phyloP scores from a whole-genome alignment of 768 basidiomycete genomes.

The Pleurotus citrinopileatus region DNA sequence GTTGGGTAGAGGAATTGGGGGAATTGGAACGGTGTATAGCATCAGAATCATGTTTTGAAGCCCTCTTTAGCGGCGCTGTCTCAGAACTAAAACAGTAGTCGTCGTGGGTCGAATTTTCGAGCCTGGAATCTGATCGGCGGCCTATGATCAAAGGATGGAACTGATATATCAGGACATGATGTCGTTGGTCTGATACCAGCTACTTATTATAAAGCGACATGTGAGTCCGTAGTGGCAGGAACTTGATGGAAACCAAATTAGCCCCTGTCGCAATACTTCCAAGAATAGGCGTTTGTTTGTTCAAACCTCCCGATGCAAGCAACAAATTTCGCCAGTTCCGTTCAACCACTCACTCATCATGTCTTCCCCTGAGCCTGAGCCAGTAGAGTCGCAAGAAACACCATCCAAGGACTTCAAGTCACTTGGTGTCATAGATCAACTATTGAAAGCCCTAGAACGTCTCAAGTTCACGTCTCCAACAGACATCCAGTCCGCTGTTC shows the following conservation, averaged over 20 bases:
- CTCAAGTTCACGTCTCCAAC: constrained; percentile 85
- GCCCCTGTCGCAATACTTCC: neutral
- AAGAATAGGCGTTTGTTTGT: neutral
- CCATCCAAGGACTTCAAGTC: constrained; percentile 63
- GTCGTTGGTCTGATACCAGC: no score
- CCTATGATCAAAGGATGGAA: no score
- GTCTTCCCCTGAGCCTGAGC: constrained; percentile 5
- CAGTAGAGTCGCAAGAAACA: constrained; percentile 30
- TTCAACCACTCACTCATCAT: neutral
- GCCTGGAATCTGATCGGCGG: no score
- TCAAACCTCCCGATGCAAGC: neutral
- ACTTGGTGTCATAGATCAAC: constrained; percentile 85
- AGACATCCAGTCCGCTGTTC: constrained; percentile 80
- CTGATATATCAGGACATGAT: no score
- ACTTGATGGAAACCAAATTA: neutral
- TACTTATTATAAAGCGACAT: no score
- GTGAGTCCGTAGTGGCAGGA: no score
- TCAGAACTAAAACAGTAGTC: no score
- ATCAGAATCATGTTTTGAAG: neutral
- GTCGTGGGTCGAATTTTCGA: no score
- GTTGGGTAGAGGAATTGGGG: neutral
- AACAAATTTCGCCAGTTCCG: neutral
- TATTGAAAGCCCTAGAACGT: constrained; percentile 81
- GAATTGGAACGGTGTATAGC: neutral
- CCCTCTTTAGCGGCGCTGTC: no score